Percentiles rank a stretch among this genome's conserved stretches.
Evolutionary conservation across 768 basidiomycete genomes (phyloP).

Genomic region (Panaeolus papilionaceus): DNA sequence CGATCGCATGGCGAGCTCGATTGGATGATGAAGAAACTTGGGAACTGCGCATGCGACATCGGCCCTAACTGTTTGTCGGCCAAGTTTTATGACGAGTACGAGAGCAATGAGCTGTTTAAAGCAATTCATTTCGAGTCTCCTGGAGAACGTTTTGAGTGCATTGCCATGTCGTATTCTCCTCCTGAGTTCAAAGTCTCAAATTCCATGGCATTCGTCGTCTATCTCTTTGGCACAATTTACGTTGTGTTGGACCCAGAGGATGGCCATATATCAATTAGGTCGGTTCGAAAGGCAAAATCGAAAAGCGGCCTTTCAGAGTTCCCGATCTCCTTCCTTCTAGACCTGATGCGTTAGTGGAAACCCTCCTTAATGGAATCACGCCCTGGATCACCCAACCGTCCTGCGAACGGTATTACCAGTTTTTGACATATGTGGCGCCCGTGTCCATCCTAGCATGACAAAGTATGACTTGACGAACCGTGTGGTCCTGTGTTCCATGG

Average conservation of each 20-base stretch:
- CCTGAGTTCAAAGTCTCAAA: not conserved
- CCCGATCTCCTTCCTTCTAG: not conserved
- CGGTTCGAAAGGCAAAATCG: not conserved
- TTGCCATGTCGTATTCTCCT: too few species aligned
- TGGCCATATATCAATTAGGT: not conserved
- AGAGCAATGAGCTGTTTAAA: not conserved
- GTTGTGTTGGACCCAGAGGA: not conserved
- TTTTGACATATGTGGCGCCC: not conserved
- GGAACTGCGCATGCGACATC: not conserved
- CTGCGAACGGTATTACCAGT: not conserved
- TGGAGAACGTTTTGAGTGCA: not conserved
- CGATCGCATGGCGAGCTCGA: not conserved
- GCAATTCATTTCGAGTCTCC: not conserved
- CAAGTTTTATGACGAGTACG: not conserved
- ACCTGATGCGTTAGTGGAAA: conserved; percentile 5
- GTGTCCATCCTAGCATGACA: not conserved
- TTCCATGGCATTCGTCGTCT: not conserved
- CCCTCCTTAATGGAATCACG: conserved; percentile 15
- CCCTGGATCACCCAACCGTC: conserved; percentile 1
- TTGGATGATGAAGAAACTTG: not conserved
- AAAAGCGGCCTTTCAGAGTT: too few species aligned
- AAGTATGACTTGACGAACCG: not conserved
- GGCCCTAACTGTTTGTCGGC: not conserved
- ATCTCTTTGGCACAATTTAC: not conserved
- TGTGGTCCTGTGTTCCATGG: not conserved